Conservation (phyloP, 2,329 filamentous ascomycete species). For the Aspergillus sp. region DNA sequence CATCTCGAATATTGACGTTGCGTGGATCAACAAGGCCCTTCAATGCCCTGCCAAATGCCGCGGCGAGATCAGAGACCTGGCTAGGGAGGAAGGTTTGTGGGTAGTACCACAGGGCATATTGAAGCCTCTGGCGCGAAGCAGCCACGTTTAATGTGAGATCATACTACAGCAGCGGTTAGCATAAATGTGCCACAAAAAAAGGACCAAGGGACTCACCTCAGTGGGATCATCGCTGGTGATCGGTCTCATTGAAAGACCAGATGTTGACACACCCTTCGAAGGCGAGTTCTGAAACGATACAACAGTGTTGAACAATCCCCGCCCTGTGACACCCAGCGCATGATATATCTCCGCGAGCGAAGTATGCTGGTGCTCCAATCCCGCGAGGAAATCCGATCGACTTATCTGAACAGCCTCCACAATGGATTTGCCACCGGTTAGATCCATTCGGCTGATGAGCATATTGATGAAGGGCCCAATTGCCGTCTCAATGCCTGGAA, state of each 20-base stretch:
- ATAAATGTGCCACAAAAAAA: background rate
- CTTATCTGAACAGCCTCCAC: background rate
- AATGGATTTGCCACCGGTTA: background rate
- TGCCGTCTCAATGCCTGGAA: constrained; percentile 28
- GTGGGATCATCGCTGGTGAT: background rate
- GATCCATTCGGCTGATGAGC: constrained; percentile 9
- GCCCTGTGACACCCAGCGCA: constrained; percentile 2
- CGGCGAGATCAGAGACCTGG: background rate
- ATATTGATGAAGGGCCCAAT: constrained; percentile 29
- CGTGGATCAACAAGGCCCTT: background rate
- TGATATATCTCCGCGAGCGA: constrained; percentile 7
- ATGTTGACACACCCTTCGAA: background rate
- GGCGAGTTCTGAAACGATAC: constrained; percentile 4
- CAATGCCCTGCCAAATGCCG: background rate
- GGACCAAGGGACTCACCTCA: background rate
- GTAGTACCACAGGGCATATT: background rate
- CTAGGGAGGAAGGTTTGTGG: background rate
- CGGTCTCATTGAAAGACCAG: background rate
- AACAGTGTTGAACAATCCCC: constrained; percentile 5
- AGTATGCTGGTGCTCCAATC: constrained; percentile 3
- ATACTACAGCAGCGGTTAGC: background rate
- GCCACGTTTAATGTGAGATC: background rate
- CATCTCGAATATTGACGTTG: background rate
- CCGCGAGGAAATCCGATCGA: background rate
- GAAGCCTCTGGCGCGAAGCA: background rate